These are phyloP conservation scores for Aspergillus persii DNA, from an alignment of 2,329 filamentous ascomycete genomes.

Conservation along the genomic window DNA sequence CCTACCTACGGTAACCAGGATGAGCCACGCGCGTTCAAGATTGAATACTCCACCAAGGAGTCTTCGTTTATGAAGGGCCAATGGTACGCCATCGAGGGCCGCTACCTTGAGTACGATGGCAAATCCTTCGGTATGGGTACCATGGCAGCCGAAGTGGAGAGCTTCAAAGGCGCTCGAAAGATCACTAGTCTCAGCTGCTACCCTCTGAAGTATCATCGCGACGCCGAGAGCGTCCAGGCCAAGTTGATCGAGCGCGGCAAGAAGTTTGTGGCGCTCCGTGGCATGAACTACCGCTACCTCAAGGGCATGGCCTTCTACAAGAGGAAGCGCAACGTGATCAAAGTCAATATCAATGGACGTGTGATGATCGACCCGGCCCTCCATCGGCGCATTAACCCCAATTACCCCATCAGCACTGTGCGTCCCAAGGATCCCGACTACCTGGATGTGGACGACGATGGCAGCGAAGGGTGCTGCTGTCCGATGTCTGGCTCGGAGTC, in stretches of 20 bases:
- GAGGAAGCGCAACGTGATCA: slow-evolving; percentile 70
- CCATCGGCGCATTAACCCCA: slow-evolving; percentile 80
- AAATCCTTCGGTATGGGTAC: slow-evolving; percentile 77
- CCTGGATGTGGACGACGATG: slow-evolving; percentile 47
- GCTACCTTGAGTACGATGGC: slow-evolving; percentile 83
- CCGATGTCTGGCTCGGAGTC: slow-evolving; percentile 34
- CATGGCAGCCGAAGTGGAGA: slow-evolving; percentile 65
- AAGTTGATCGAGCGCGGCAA: slow-evolving; percentile 77
- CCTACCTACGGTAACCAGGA: slow-evolving; percentile 74
- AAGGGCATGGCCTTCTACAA: slow-evolving; percentile 84
- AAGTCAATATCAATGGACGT: slow-evolving; percentile 81
- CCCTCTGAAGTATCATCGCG: slow-evolving; percentile 76
- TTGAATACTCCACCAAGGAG: slow-evolving; percentile 72
- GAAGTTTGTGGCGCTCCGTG: slow-evolving; percentile 77
- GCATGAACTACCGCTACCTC: slow-evolving; percentile 78
- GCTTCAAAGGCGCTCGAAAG: slow-evolving; percentile 78
- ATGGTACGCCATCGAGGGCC: slow-evolving; percentile 71
- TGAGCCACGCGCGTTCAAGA: slow-evolving; percentile 77
- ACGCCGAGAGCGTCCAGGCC: slow-evolving; percentile 62
- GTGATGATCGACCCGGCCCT: slow-evolving; percentile 85
- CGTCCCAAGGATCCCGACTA: slow-evolving; percentile 68
- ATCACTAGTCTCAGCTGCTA: slow-evolving; percentile 77
- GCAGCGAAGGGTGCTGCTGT: slow-evolving; percentile 44
- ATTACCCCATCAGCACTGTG: slow-evolving; percentile 74
- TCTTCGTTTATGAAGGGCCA: slow-evolving; percentile 67